Base-by-base conservation (phyloP, 2,329 filamentous ascomycete species). In the Talaromyces piceae region DNA sequence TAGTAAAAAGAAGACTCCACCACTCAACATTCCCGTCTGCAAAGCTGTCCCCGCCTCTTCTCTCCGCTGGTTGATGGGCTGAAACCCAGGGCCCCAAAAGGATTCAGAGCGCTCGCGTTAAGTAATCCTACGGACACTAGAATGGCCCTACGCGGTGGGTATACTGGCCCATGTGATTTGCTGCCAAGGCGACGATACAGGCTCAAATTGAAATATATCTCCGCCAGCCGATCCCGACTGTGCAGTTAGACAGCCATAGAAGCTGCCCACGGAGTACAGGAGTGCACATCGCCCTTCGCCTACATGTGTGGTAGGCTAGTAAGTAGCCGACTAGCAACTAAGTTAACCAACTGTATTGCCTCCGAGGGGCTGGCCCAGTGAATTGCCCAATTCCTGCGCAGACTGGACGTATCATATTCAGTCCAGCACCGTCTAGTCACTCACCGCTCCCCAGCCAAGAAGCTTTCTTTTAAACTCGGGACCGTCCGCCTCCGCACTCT, bases 401-500 rank as follows among this genome's bases (percentile, higher is more conserved):
- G 33, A 8, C 33, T 37, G 16, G 33, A 37, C 33, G 33, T 37
- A 18, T 37, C 33, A 37, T 37, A 20, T 37, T 9, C 16, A 37
- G 31, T 16, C n/a, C n/a, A 18, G 18, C 31, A 4, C 18, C 5
- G 13, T 16, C 1, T 37, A 2, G 8, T 18, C 33, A 6, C 22
- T 23, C 39, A 43, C 39, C 39, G 39, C 39, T n/a, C 39, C 39
- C 23, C n/a, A 43, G 39, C 39, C 39, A 43, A 43, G 39, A 43
- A 25, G 23, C 18, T 12, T 25, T 23, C 12, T 23, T 23, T 12
- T 25, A 23, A 22, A 43, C 39, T 43, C 39, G 20, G 39, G 39
- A 22, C 39, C 8, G 23, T 25, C 25, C 22, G 39, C 22, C 9
- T 43, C 39, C 39, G 11, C 9, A 43, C 22, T 16, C 20, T 43